These are phyloP conservation scores for Lactuca sativa DNA, from an alignment of 129 eudicot genomes.

Conservation along the genomic window DNA sequence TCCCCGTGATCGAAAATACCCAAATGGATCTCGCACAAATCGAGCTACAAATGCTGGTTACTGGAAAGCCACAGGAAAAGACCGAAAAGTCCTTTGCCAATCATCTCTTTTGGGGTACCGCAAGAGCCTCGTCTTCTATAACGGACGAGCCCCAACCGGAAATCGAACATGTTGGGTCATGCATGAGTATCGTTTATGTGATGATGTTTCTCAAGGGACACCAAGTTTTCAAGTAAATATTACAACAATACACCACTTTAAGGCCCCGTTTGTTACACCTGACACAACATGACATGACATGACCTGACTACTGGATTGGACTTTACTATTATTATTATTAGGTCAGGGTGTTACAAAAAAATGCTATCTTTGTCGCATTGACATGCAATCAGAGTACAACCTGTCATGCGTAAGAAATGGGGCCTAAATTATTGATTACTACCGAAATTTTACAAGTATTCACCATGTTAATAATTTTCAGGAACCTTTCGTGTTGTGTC, in stretches of 20 bases:
- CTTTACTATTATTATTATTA: too few species aligned
- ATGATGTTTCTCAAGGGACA: slow-evolving; percentile 47
- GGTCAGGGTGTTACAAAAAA: too few species aligned
- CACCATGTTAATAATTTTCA: slow-evolving; percentile 5
- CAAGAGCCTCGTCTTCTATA: slow-evolving; percentile 79
- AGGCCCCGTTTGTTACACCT: too few species aligned
- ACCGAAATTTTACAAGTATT: not conserved
- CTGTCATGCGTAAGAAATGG: too few species aligned
- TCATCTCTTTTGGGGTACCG: slow-evolving; percentile 63
- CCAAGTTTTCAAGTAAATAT: slow-evolving; percentile 49
- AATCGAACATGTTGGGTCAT: slow-evolving; percentile 83
- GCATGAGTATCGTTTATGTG: slow-evolving; percentile 83
- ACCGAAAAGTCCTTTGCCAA: slow-evolving; percentile 62
- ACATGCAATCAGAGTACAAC: too few species aligned
- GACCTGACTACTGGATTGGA: too few species aligned
- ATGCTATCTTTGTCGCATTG: too few species aligned
- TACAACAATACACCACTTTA: not conserved
- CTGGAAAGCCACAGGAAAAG: slow-evolving; percentile 92
- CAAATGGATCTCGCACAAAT: slow-evolving; percentile 85
- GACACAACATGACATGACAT: too few species aligned
- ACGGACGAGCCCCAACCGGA: slow-evolving; percentile 81
- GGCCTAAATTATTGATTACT: not conserved
- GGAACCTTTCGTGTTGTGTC: slow-evolving; percentile 82
- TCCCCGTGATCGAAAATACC: slow-evolving; percentile 78
- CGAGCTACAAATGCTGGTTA: slow-evolving; percentile 80